Evolutionary conservation across 2,329 filamentous ascomycete genomes (phyloP).

Genomic region (Thermothelomyces thermophilus): DNA sequence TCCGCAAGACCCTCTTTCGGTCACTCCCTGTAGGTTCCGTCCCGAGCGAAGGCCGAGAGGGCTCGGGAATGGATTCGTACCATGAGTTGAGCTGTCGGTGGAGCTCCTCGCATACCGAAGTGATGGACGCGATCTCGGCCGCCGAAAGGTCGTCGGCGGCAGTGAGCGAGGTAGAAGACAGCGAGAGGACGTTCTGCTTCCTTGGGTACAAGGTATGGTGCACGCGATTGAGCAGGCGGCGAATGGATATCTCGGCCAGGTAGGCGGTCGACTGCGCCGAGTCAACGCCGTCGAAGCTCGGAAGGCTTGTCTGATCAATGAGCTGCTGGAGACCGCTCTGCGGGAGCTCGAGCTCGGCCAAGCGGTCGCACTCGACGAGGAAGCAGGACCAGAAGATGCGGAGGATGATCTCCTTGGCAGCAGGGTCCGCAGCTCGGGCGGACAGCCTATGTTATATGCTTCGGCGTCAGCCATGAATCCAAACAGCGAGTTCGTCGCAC

Average conservation of each 20-base stretch:
- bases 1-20: conserved; percentile 5
- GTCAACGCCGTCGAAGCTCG: not conserved
- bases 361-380: conserved; percentile 7
- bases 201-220: conserved; percentile 3
- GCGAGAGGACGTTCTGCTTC: not conserved
- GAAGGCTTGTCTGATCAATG: conserved; percentile 5
- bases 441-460: conserved; percentile 1
- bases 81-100: conserved; percentile 7
- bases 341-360: conserved; percentile 6
- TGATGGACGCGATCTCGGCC: conserved; percentile 1
- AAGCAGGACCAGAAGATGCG: conserved; percentile 9
- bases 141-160: conserved; percentile 4
- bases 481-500: no score
- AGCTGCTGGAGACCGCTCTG: conserved; percentile 8
- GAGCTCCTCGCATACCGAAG: conserved; percentile 4
- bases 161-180: conserved; percentile 5
- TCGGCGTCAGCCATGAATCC: not conserved
- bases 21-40: not conserved
- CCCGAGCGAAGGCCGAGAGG: conserved; percentile 1
- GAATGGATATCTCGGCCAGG: conserved; percentile 7
- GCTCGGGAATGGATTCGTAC: conserved; percentile 10
- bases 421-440: conserved; percentile 1
- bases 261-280: not conserved
- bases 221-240: conserved; percentile 6
- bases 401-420: conserved; percentile 2